Conservation (phyloP, 2,329 filamentous ascomycete species). For the Cercospora zeae-maydis region DNA sequence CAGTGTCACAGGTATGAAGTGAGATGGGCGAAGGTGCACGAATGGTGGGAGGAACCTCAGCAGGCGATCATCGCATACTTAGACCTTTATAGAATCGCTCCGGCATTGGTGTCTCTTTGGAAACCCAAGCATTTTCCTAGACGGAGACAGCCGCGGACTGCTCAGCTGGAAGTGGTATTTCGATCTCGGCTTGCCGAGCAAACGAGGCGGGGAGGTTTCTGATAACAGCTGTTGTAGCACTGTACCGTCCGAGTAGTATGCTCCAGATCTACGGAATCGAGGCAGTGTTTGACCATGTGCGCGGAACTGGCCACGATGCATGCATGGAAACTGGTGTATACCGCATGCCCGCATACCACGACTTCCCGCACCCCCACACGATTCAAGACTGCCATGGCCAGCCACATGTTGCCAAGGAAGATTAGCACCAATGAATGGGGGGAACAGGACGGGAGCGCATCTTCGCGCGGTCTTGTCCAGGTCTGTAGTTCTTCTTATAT, state of each 20-base stretch:
- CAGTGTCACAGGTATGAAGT: not conserved
- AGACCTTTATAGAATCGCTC: not conserved
- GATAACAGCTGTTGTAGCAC: not conserved
- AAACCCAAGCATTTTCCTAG: not conserved
- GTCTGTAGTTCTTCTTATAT: slow-evolving; percentile 1
- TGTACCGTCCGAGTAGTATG: not conserved
- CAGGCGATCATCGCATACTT: not conserved
- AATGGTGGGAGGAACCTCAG: not conserved
- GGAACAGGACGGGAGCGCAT: not conserved
- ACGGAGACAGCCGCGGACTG: not conserved
- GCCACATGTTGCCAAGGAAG: not conserved
- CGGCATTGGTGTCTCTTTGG: not conserved
- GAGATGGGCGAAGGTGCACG: not conserved
- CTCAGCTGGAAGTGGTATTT: not conserved
- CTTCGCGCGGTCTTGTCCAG: not conserved
- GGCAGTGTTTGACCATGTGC: not conserved
- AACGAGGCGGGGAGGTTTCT: not conserved
- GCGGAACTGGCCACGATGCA: not conserved
- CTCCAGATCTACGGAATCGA: not conserved
- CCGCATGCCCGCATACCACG: not conserved
- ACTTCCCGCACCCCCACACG: not conserved
- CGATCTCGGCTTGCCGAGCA: not conserved
- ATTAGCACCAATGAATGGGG: not conserved
- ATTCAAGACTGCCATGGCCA: not conserved
- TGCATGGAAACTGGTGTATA: not conserved